Conservation (phyloP, 2,329 filamentous ascomycete species). For the Verticillium nubilum region DNA sequence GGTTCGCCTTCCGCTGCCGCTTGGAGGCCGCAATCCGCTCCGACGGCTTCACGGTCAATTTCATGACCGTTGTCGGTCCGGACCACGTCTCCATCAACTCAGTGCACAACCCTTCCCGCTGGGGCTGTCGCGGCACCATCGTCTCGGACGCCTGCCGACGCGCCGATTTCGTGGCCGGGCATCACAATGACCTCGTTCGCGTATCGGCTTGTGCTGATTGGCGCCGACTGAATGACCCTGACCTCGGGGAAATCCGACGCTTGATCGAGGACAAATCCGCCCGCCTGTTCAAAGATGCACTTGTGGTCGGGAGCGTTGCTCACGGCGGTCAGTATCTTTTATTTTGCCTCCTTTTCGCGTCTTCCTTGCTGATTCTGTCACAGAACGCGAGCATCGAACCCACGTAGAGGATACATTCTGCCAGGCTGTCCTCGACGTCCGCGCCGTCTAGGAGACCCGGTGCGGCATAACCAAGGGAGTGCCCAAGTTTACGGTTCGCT, state of each 20-base stretch:
- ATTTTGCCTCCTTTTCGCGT: not conserved
- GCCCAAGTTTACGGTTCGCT: not conserved
- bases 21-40: slow-evolving; percentile 5
- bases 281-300: not conserved
- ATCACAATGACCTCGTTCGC: not conserved
- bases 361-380: not conserved
- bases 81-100: slow-evolving; percentile 13
- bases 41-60: slow-evolving; percentile 13
- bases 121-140: slow-evolving; percentile 14
- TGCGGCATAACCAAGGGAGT: not conserved
- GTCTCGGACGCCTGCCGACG: slow-evolving; percentile 18
- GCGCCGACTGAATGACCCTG: not conserved
- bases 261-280: not conserved
- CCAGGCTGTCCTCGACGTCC: not conserved
- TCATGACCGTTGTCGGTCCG: slow-evolving; percentile 17
- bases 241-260: not conserved
- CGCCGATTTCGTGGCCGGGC: slow-evolving; percentile 14
- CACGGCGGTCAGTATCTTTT: not conserved
- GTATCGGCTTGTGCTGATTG: not conserved
- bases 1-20: slow-evolving; percentile 9
- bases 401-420: not conserved
- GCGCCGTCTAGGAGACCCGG: not conserved
- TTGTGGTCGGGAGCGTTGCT: not conserved
- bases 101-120: slow-evolving; percentile 2
- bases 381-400: not conserved